These are phyloP conservation scores for Leptosphaerulina australis DNA, from an alignment of 2,329 filamentous ascomycete genomes.

Conservation along the genomic window DNA sequence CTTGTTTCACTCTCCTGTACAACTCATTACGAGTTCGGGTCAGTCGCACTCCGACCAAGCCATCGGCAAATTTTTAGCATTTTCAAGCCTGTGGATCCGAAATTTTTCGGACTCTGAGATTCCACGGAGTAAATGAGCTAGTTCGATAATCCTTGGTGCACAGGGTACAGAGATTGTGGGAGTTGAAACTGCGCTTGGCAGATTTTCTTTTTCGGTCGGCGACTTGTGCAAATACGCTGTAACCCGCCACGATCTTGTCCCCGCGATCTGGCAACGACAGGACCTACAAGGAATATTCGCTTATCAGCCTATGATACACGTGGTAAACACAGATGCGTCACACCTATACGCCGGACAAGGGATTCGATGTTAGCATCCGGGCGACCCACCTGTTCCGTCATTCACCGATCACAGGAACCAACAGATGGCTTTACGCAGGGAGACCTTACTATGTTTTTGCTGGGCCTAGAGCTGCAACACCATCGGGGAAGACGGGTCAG, in stretches of 20 bases:
- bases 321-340: conserved; percentile 7
- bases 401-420: conserved; percentile 15
- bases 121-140: neutral
- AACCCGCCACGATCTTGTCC: conserved; percentile 19
- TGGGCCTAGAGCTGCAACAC: conserved; percentile 18
- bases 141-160: neutral
- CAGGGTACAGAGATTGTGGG: neutral
- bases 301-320: conserved; percentile 21
- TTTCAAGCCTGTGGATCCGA: neutral
- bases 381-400: conserved; percentile 9
- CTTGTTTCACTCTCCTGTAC: neutral
- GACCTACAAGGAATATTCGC: conserved; percentile 14
- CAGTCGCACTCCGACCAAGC: neutral
- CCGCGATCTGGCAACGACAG: conserved; percentile 22
- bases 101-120: neutral
- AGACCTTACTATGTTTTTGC: conserved; percentile 14
- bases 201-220: conserved; percentile 18
- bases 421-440: conserved; percentile 1
- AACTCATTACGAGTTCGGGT: neutral
- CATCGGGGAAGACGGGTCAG: conserved; percentile 17
- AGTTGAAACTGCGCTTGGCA: conserved; percentile 5
- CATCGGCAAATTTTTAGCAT: neutral
- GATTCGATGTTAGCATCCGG: conserved; percentile 9
- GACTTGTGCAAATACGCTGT: conserved; percentile 13
- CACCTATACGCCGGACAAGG: conserved; percentile 12